Base-by-base conservation (phyloP, 306 rosid genomes). In the Coriaria nepalensis region DNA sequence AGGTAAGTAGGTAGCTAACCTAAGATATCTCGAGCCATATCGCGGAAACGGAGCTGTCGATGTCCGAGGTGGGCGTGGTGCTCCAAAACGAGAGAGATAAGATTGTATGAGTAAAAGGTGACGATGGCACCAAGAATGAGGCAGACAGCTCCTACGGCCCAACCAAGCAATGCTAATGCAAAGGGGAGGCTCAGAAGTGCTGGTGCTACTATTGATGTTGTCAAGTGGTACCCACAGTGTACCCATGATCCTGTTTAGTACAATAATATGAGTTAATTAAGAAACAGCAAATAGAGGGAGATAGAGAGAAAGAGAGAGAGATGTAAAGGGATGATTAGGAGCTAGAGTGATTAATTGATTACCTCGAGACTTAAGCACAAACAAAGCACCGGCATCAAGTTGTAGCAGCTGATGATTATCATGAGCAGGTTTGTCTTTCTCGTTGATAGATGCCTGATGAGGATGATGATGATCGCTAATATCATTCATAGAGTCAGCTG, bases 151-250 rank as follows among this genome's bases (percentile, higher is more conserved):
- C 96, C 96, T 13, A 82, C 96, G 43, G 57, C 62, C 94, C 96
- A 87, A 20, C 96, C 93, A 5, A 87, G 60, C 63, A 78, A 40
- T 7, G 62, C 55, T 56, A 87, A 44, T 4, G 94, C 71, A 53
- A 55, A 76, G 0, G 93, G 94, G 38, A 87, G 85, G 45, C 74
- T 83, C 10, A 78, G 73, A 45, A 83, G 51, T 49, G 9, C 85
- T 0, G 94, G 96, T 10, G 55, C 82, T 51, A 71, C 96, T 55
- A 83, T 78, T 0, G 96, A 75, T 7, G 96, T 75, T 10, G 93
- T 83, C 73, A 87, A 78, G 75, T 82, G 96, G 40, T 75, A 82
- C 15, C 83, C 94, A n/a, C 87, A 74, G 62, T 87, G 96, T 59
- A 71, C 7, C 96, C 96, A 87, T 47, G 94, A 80, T 8, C 96